phyloP scores from a whole-genome alignment of 352 stramenopile species.

The Phytophthora macrochlamydospora region DNA sequence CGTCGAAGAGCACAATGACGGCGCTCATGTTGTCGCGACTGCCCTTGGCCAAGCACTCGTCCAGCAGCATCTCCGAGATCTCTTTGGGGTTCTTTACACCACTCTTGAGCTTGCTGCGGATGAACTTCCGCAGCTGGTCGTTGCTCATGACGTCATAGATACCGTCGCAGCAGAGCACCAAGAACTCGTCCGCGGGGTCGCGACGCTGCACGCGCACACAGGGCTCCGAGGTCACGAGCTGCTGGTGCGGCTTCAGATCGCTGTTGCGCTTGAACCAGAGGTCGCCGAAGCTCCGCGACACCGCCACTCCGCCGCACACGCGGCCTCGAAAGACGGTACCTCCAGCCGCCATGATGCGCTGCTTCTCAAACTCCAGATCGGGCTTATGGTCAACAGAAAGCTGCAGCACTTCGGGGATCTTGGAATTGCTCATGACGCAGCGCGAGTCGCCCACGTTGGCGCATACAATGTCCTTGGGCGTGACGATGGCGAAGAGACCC shows the following conservation, averaged over 20 bases:
- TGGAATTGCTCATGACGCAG: constrained; percentile 82
- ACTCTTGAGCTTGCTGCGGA: constrained; percentile 76
- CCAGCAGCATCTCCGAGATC: constrained; percentile 78
- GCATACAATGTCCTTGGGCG: constrained; percentile 79
- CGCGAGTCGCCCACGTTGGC: constrained; percentile 88
- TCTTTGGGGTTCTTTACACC: constrained; percentile 54
- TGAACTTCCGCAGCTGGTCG: constrained; percentile 92
- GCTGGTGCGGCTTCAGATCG: constrained; percentile 78
- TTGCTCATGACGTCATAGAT: constrained; percentile 96
- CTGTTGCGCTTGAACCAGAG: constrained; percentile 90
- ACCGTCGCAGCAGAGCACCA: constrained; percentile 93
- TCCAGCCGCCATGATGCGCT: constrained; percentile 82
- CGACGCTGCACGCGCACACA: constrained; percentile 80
- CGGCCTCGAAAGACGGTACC: constrained; percentile 86
- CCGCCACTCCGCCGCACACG: constrained; percentile 84
- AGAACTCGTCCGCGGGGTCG: constrained; percentile 88
- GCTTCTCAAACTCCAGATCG: constrained; percentile 85
- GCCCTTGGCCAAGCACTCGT: constrained; percentile 83
- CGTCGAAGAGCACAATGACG: constrained; percentile 79
- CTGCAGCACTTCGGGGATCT: constrained; percentile 72
- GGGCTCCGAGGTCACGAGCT: constrained; percentile 86
- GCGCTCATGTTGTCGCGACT: constrained; percentile 91
- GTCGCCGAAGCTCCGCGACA: constrained; percentile 87
- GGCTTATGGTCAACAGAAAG: constrained; percentile 89
- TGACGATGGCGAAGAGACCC: constrained; percentile 81